Evolutionary conservation across 306 rosid genomes (phyloP).

Genomic region (Vigna hirtella): DNA sequence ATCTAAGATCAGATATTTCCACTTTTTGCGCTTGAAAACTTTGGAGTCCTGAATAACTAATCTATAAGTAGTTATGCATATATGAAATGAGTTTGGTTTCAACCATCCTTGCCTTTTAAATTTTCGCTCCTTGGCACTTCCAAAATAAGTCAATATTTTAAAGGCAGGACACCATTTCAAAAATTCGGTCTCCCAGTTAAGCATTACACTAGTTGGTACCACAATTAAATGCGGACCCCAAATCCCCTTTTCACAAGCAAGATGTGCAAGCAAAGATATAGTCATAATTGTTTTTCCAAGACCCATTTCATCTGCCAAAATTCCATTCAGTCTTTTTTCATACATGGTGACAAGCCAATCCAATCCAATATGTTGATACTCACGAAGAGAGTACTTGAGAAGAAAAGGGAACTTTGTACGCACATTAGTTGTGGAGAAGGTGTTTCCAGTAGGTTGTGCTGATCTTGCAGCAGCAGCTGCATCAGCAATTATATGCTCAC

Average conservation of each 20-base stretch:
- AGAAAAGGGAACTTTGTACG: conserved; percentile 97
- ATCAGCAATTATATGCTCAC: conserved; percentile 85
- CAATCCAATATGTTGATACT: conserved; percentile 98
- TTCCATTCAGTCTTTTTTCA: conserved; percentile 94
- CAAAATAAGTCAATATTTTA: conserved; percentile 91
- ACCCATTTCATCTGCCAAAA: conserved; percentile 99
- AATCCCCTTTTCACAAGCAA: conserved; percentile 96
- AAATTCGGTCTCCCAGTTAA: conserved; percentile 99
- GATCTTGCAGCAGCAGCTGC: conserved; percentile 99
- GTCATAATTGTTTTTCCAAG: conserved; percentile 99
- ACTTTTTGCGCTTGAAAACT: conserved; percentile 98
- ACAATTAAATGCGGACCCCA: conserved; percentile 99
- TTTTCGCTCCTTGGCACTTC: conserved; percentile 95
- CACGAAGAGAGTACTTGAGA: conserved; percentile 90
- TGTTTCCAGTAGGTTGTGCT: conserved; percentile 99
- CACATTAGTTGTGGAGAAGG: conserved; percentile 96
- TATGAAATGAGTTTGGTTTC: conserved; percentile 93
- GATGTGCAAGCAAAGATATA: conserved; percentile 94
- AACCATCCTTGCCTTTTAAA: conserved; percentile 95
- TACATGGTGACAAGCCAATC: conserved; percentile 99
- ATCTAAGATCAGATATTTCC: conserved; percentile 97
- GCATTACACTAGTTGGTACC: conserved; percentile 99
- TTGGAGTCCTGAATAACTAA: conserved; percentile 97
- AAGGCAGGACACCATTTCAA: conserved; percentile 99
- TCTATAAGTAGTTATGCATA: conserved; percentile 96